These are phyloP conservation scores for Gossypium australe DNA, from an alignment of 345 rosid genomes.

Conservation along the genomic window DNA sequence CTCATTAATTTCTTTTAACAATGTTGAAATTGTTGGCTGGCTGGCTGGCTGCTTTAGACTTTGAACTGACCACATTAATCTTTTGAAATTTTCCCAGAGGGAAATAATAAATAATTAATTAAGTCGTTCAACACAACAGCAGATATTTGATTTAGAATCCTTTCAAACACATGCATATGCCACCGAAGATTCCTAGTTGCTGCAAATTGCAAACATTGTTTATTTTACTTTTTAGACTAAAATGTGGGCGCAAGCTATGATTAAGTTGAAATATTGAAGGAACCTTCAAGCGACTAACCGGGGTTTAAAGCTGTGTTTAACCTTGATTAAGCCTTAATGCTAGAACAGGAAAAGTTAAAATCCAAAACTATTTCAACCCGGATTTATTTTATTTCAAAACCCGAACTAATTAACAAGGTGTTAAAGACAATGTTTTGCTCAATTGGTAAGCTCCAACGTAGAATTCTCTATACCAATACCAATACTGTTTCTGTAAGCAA, in stretches of 20 bases:
- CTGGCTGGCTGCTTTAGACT: neutral
- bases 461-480: too few species aligned
- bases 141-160: neutral
- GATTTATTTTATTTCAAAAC: conserved; percentile 18
- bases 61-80: neutral
- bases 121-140: neutral
- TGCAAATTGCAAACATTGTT: neutral
- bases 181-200: neutral
- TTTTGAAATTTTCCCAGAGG: neutral
- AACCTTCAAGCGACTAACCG: neutral
- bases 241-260: neutral
- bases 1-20: neutral
- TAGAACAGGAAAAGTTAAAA: neutral
- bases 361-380: conserved; percentile 35
- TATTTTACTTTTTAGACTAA: neutral
- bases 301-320: neutral
- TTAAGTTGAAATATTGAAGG: neutral
- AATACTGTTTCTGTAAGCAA: too few species aligned
- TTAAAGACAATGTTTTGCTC: too few species aligned
- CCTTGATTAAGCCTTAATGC: neutral
- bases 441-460: too few species aligned
- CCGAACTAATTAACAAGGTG: too few species aligned
- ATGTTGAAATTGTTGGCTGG: neutral
- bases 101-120: neutral
- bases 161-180: neutral